phyloP scores from a whole-genome alignment of 2,329 filamentous ascomycete genomes.

The Colletotrichum sp. region DNA sequence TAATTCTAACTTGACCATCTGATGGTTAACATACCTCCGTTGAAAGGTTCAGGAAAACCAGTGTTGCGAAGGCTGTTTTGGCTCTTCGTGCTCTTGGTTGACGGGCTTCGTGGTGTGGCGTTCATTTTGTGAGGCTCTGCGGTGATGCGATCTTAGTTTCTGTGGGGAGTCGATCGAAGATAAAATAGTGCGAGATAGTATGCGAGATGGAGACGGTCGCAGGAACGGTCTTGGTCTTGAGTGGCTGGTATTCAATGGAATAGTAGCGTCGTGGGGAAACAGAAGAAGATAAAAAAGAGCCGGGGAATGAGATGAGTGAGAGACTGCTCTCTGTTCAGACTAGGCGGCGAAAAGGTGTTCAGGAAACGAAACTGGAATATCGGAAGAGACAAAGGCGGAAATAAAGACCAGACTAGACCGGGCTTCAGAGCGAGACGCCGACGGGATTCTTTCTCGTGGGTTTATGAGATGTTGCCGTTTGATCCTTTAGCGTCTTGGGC shows the following conservation, averaged over 20 bases:
- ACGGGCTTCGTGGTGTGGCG: constrained; percentile 13
- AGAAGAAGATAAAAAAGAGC: background rate
- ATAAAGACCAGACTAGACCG: background rate
- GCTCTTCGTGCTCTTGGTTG: constrained; percentile 13
- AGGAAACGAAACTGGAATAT: background rate
- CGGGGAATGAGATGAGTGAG: background rate
- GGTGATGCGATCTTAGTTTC: constrained; percentile 10
- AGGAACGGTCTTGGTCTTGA: background rate
- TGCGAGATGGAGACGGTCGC: background rate
- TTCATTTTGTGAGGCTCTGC: constrained; percentile 17
- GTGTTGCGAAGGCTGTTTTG: constrained; percentile 39
- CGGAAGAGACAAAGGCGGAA: background rate
- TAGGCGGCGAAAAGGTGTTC: background rate
- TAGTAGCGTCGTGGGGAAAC: background rate
- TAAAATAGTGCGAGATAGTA: background rate
- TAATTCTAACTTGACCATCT: rapidly evolving
- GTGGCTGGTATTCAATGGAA: constrained; percentile 4
- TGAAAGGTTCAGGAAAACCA: constrained; percentile 58
- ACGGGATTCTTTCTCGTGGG: background rate
- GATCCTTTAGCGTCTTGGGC: constrained; percentile 25
- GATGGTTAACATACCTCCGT: constrained; percentile 41
- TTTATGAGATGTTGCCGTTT: constrained; percentile 14
- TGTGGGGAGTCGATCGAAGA: constrained; percentile 2
- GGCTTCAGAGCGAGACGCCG: constrained; percentile 7
- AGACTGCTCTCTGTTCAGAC: constrained; percentile 4